Base-by-base conservation (phyloP, 257 asterid genomes). In the Solanum chmielewskii region DNA sequence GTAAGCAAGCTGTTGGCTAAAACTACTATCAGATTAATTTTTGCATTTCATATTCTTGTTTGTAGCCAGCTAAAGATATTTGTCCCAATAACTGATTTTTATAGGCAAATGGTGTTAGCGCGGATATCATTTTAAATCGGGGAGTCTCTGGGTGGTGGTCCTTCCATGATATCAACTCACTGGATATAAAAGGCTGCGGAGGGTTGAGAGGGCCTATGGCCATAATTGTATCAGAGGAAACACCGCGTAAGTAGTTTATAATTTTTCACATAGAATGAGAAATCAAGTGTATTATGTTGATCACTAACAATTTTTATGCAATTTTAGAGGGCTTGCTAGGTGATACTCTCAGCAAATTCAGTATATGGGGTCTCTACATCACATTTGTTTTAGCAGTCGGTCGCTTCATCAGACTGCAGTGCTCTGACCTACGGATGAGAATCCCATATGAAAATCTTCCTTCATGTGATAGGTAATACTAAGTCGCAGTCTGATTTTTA, bases 331-430 rank as follows among this genome's bases (percentile, higher is more conserved):
- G 99, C 62, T 90, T 97, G 91, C 99, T 97, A 60, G 99, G 99
- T 21, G 99, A 96, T 83, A 97, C 98, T 6, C 99, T 97, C 42
- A 97, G 99, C 99, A 97, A 97, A 88, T 97, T 95, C 94, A 96
- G 98, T 81, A 97, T 96, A 49, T 97, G 99, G 99, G 98, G 99
- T 82, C 97, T 97, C 83, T 97, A 97, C 92, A 97, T 97, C 89
- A 97, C 99, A 74, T 97, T 97, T 85, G 99, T 96, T 83, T 95
- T 96, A n/a, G 99, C 99, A 35, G 99, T 97, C 83, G 99, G 99
- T 80, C 98, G 99, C 86, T 97, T 96, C 89, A 97, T 97, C 73
- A 92, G 99, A 89, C 90, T 96, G 92, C 99, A 97, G 77, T 97
- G 99, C 89, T 92, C 99, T 4, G 99, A 97, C 91, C 90, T 96